Percentiles rank a stretch among this genome's conserved stretches.
These are phyloP conservation scores for Xylariaceae sp. DNA, from an alignment of 2,329 filamentous ascomycete genomes.

Conservation along the genomic window DNA sequence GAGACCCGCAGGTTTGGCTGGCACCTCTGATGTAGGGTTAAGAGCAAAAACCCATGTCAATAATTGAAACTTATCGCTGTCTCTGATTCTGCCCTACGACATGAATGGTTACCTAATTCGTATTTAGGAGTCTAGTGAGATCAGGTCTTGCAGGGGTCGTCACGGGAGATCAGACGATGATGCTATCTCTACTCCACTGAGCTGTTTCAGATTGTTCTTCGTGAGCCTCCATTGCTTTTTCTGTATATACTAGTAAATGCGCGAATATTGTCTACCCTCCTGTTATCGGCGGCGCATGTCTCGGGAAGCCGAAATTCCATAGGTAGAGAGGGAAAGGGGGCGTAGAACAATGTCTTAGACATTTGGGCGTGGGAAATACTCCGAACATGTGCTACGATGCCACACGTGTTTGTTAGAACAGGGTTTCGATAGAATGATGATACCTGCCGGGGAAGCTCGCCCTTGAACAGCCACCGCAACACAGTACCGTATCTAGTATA, in stretches of 20 bases:
- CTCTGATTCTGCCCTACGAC: constrained; percentile 8
- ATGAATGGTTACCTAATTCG: constrained; percentile 16
- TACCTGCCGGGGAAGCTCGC: too few species aligned
- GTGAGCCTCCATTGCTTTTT: too few species aligned
- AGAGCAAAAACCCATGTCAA: constrained; percentile 10
- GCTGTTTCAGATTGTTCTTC: too few species aligned
- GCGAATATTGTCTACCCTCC: too few species aligned
- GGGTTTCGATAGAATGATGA: too few species aligned
- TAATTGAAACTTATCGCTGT: constrained; percentile 25
- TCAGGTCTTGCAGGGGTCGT: constrained; percentile 11
- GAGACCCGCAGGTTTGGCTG: constrained; percentile 9
- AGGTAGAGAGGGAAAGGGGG: too few species aligned
- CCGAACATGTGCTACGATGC: constrained; percentile 24
- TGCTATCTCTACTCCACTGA: constrained; percentile 17
- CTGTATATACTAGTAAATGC: too few species aligned
- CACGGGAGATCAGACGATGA: constrained; percentile 32
- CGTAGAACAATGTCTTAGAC: too few species aligned
- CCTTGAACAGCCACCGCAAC: too few species aligned
- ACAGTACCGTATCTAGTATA: too few species aligned
- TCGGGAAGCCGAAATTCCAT: too few species aligned
- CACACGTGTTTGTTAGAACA: constrained; percentile 15
- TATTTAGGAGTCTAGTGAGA: constrained; percentile 1
- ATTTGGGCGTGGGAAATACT: constrained; percentile 28
- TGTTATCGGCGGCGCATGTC: too few species aligned
- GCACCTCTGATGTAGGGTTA: constrained; percentile 4